Conservation (phyloP, 1,139 yeast species). For the Blastobotrys buckinghamii region DNA sequence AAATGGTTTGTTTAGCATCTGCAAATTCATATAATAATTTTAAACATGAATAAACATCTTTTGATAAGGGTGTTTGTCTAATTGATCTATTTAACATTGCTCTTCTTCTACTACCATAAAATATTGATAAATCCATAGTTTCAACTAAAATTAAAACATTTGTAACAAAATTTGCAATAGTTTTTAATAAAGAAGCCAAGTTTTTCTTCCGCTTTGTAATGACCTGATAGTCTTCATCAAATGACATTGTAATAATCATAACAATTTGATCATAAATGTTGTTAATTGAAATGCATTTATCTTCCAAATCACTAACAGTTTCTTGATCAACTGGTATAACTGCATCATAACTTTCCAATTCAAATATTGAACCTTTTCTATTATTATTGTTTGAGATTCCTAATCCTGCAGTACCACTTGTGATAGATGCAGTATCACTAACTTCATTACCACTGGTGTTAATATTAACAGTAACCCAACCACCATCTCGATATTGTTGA, state of each 20-base stretch:
- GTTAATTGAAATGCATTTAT: slow-evolving; percentile 6
- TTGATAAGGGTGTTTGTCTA: slow-evolving; percentile 10
- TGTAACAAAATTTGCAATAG: slow-evolving; percentile 16
- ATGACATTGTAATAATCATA: neutral
- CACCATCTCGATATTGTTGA: slow-evolving; percentile 23
- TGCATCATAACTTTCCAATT: slow-evolving; percentile 13
- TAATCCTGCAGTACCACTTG: slow-evolving; percentile 1
- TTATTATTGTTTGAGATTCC: slow-evolving; percentile 3
- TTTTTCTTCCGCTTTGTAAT: slow-evolving; percentile 20
- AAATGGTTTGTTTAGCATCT: slow-evolving; percentile 67
- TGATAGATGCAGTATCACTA: neutral
- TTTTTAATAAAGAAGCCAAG: slow-evolving; percentile 19
- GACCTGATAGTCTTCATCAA: slow-evolving; percentile 13
- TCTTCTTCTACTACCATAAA: slow-evolving; percentile 21
- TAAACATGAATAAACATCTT: slow-evolving; percentile 42
- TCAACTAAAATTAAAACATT: slow-evolving; percentile 26
- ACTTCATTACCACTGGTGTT: slow-evolving; percentile 16
- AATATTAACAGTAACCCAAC: slow-evolving; percentile 22
- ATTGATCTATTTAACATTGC: slow-evolving; percentile 11
- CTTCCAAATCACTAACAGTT: slow-evolving; percentile 7
- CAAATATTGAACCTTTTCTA: slow-evolving; percentile 8
- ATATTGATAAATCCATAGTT: slow-evolving; percentile 27
- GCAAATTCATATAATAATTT: slow-evolving; percentile 69
- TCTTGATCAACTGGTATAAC: slow-evolving; percentile 9
- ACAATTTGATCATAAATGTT: slow-evolving; percentile 1